Evolutionary conservation across 352 stramenopile species (phyloP), one percentile per base, ranked within the genome.

Genomic region (Phytophthora hybrid): DNA sequence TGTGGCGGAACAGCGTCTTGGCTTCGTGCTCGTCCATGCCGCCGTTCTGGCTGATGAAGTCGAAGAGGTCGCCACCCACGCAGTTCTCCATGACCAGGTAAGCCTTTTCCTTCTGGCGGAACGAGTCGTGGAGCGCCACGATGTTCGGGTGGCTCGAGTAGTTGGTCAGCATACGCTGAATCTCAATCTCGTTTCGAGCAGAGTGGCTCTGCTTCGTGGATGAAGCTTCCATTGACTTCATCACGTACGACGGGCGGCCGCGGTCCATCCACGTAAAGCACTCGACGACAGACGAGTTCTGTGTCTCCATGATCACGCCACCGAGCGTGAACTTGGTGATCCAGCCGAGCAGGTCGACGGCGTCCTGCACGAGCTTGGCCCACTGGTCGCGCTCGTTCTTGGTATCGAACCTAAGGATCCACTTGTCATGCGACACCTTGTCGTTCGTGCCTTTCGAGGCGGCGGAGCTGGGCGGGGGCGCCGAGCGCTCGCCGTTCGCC

Each of bases 61-160:
- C 80, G 37, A 85, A 92, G 7, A 93, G 66, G 37, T 93, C 87
- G 11, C 84, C 85, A 26, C 87, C 87, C 4, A 63, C 61, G 29
- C 85, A 93, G 68, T 91, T 84, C 68, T 92, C 84, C 51, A 90
- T 72, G 29, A 92, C 73, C 13, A 93, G n/a, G 54, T 90, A 92
- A 1, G 82, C 77, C 51, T 83, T 84, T 44, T 91, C 84, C 49
- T 87, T 83, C 59, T 93, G 84, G 16, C 77, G 80, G 65, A 84
- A 90, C 23, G 82, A 84, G 75, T 91, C 84, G 51, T 91, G 79
- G 4, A 93, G 72, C 39, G 82, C 64, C 14, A 93, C 80, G 21
- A 93, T 74, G 74, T 93, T 91, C 51, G 81, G 80, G 68, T 93
- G 86, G 52, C 58, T 89, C 11, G 83, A 82, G 41, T 86, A 89